Base-by-base conservation (phyloP, 1,139 yeast species). In the Tardiomyces depauwii region DNA sequence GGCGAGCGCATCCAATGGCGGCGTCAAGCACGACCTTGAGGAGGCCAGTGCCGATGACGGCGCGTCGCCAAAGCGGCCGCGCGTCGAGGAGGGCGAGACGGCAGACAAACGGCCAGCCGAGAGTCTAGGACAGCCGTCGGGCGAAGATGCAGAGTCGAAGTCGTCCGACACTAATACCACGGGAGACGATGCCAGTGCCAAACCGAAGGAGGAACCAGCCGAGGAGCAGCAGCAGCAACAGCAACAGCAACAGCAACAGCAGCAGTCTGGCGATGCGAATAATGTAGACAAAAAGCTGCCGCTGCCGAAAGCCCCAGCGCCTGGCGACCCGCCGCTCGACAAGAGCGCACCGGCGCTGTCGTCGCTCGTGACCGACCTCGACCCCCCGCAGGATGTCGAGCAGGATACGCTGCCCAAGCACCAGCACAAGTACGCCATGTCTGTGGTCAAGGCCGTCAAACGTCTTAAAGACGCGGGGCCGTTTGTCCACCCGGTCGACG, bases 401-500 rank as follows among this genome's bases (percentile, higher is more conserved):
- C 36, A 30, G 36, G 36, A 30, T 13, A 93, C 94, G n/a, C 70
- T 89, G 54, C 95, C 97, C 18, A 76, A 79, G 50, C 96, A 89
- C 64, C 97, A 91, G 66, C 73, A 76, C 54, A 81, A 81, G 60
- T 82, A 78, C 61, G 65, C 70, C 12, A 53, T 60, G 5, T 61
- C 68, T 10, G 65, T 70, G 25, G 49, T 70, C 33, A 70, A 73
- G 39, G 91, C 95, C 16, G 82, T 93, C 47, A 88, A 86, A 63
- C 72, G 97, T 53, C 74, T 89, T 58, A 86, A 89, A 65, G 98
- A 93, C 66, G 95, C 97, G 1, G 79, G 74, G 23, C 98, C 98
- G 2, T 91, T 91, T 62, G 60, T 86, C 44, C 78, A 72, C 47
- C 98, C 98, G 0, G 99, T 91, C 39, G 97, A 91, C 61, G 83